Evolutionary conservation across 208 protist species (phyloP), one percentile per base, ranked within the genome.

Genomic region (Trypanosomatidae sp.): DNA sequence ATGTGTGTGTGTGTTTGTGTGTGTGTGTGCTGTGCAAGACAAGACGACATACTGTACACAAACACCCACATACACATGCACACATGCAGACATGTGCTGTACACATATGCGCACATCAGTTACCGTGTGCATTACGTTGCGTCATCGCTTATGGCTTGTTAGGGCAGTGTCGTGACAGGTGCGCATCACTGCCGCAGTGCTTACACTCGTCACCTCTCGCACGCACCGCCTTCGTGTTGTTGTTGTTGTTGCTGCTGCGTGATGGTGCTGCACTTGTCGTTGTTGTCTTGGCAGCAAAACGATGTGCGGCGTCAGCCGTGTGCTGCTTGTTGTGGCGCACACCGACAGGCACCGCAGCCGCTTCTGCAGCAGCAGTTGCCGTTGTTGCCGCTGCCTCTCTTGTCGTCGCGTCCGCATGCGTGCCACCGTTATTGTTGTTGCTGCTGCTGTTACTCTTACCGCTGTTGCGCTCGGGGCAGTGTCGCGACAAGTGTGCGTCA

Each of bases 121-220:
- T 38, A 5, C 35, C 43, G 18, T 38, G 8, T n/a, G 6, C 30
- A 8, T 13, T 15, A 6, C 32, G 6, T 15, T 38, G 19, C 27
- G 18, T 39, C 11, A 5, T 46, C 13, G 13, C 6, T 46, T 6
- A 10, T 16, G 2, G 4, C 8, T 16, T 2, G 8, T 43, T 62
- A 0, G 79, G 79, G 22, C 79, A 88, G 49, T 88, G 79, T 10
- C 79, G 62, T 3, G 79, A 88, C 3, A 88, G 56, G 37, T 89
- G 80, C 23, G 46, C 53, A 18, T 71, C 71, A 16, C 61, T 71
- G 47, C 80, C 80, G 54, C 80, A 89, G 56, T 60, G 43, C 47
- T 82, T 83, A 48, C 79, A 88, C 44, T 78, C 69, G 47, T 88
- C 79, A 52, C 83, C 80, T 13, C 65, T 68, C n/a, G 59, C 76